Conservation (phyloP, 148 eudicot genomes). For the Fagopyrum esculentum region DNA sequence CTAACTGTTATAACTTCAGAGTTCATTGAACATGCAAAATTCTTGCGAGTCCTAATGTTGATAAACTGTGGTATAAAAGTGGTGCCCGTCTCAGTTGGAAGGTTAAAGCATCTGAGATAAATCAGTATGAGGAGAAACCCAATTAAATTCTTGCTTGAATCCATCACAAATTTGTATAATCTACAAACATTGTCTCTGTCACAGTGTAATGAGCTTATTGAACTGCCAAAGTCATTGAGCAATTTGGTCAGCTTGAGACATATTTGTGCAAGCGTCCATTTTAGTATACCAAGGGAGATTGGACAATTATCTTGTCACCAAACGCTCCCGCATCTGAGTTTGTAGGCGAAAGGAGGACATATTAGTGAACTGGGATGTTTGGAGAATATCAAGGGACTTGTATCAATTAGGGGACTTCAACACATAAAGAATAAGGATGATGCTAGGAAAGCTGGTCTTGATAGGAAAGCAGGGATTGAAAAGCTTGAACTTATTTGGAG, state of each 20-base stretch:
- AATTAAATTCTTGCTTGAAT: not conserved
- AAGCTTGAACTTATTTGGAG: constrained; percentile 1
- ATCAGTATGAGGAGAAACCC: not conserved
- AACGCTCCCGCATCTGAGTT: not conserved
- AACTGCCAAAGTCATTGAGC: not conserved
- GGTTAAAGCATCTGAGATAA: constrained; percentile 4
- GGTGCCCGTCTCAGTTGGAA: not conserved
- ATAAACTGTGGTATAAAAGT: not conserved
- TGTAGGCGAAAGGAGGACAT: not conserved
- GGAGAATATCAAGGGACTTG: not conserved
- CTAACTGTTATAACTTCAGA: not conserved
- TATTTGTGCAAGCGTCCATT: not conserved
- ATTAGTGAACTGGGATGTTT: constrained; percentile 2
- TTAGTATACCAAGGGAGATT: not conserved
- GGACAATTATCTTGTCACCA: not conserved
- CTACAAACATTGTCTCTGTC: not conserved
- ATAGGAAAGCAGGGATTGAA: not conserved
- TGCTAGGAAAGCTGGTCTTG: constrained; percentile 5
- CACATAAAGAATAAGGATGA: not conserved
- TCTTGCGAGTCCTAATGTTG: not conserved
- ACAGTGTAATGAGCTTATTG: not conserved
- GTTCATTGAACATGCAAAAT: not conserved
- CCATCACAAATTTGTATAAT: not conserved
- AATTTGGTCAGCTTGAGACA: not conserved
- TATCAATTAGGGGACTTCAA: not conserved